Evolutionary conservation across 805 yeast genomes (phyloP).

Genomic region (Clavispora santaluciae): DNA sequence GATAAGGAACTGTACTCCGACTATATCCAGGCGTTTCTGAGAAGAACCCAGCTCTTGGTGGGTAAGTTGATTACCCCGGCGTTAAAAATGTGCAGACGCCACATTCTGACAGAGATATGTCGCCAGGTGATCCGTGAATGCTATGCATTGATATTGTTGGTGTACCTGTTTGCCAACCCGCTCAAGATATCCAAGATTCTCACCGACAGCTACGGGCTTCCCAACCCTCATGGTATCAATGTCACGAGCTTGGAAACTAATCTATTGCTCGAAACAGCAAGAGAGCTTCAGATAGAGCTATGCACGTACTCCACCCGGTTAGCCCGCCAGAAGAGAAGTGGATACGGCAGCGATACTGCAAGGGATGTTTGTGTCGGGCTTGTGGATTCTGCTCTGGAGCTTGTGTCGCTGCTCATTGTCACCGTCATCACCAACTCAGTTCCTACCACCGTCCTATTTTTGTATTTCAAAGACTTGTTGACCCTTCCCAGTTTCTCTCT

Average conservation of each 20-base stretch:
- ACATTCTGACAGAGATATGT: constrained; percentile 6
- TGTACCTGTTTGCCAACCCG: constrained; percentile 13
- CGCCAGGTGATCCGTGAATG: constrained; percentile 9
- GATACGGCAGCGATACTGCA: constrained; percentile 9
- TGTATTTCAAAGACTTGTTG: constrained; percentile 25
- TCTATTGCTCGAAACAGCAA: constrained; percentile 1
- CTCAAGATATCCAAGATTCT: constrained; percentile 7
- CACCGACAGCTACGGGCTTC: constrained; percentile 5
- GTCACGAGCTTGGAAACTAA: constrained; percentile 6
- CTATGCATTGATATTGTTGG: constrained; percentile 8
- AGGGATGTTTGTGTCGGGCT: constrained; percentile 6
- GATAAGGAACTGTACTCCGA: constrained; percentile 10
- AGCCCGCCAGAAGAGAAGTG: neutral
- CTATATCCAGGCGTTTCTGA: constrained; percentile 9
- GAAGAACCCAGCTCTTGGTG: constrained; percentile 8
- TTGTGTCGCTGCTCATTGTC: constrained; percentile 9
- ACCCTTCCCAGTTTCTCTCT: constrained; percentile 2
- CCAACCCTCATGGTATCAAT: neutral
- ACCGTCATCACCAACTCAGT: constrained; percentile 12
- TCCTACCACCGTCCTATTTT: constrained; percentile 25
- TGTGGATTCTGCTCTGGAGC: constrained; percentile 5
- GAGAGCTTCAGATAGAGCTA: constrained; percentile 4
- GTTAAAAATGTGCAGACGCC: constrained; percentile 6
- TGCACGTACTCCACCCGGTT: neutral
- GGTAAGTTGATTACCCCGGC: constrained; percentile 9